These are phyloP conservation scores for Parathielavia hyrcaniae DNA, from an alignment of 495 filamentous ascomycete species.

Conservation along the genomic window DNA sequence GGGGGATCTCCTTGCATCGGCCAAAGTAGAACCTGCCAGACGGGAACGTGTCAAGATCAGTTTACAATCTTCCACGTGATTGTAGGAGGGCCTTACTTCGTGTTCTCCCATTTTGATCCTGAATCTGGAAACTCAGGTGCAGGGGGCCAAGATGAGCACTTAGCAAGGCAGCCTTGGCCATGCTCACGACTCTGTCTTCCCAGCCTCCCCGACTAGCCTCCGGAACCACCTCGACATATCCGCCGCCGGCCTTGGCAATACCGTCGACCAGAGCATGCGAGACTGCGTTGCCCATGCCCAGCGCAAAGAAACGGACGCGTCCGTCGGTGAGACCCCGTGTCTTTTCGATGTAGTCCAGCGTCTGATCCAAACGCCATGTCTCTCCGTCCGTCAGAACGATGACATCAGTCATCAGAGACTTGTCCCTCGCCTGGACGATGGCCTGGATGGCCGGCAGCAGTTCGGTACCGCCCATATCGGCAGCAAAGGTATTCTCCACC, in stretches of 20 bases:
- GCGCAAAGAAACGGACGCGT: constrained; percentile 18
- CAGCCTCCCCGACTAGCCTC: constrained; percentile 12
- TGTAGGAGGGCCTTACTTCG: neutral
- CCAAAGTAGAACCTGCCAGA: neutral
- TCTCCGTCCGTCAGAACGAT: constrained; percentile 20
- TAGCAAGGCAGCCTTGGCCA: constrained; percentile 18
- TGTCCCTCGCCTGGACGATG: constrained; percentile 8
- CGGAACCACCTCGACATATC: constrained; percentile 19
- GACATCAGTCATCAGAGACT: constrained; percentile 9
- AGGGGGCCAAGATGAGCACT: constrained; percentile 18
- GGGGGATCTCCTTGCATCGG: constrained; percentile 12
- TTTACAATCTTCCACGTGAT: neutral
- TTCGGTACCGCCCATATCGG: constrained; percentile 20
- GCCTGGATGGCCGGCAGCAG: constrained; percentile 16
- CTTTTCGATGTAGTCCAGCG: constrained; percentile 12
- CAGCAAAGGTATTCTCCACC: neutral
- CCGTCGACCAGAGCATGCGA: constrained; percentile 21
- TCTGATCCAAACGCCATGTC: constrained; percentile 17
- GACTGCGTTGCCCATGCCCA: constrained; percentile 17
- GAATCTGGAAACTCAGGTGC: constrained; percentile 7
- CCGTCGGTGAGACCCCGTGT: constrained; percentile 11
- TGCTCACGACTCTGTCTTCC: constrained; percentile 21
- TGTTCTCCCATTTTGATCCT: neutral
- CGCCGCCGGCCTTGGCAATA: constrained; percentile 19
- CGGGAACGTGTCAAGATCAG: neutral